These are phyloP conservation scores for Gymnopilus junonius DNA, from an alignment of 768 basidiomycete genomes.

Conservation along the genomic window DNA sequence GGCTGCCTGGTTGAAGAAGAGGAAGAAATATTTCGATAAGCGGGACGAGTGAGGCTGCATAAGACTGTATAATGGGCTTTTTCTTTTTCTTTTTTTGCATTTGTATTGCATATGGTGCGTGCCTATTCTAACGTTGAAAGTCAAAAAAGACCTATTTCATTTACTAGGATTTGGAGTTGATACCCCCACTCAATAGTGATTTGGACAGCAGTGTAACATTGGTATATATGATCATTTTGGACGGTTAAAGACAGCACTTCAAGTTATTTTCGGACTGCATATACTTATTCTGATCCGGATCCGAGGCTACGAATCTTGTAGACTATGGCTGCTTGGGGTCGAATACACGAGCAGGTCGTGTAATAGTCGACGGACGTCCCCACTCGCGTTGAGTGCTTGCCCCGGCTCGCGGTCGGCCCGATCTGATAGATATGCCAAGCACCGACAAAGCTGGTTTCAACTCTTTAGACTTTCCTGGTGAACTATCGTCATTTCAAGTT, in stretches of 20 bases:
- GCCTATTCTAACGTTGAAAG: no score
- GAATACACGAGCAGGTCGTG: not conserved
- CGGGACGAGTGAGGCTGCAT: not conserved
- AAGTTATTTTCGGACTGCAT: not conserved
- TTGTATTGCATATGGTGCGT: not conserved
- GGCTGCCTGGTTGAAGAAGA: slow-evolving; percentile 29
- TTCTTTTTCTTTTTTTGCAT: not conserved
- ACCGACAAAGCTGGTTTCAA: not conserved
- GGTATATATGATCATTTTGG: not conserved
- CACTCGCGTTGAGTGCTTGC: no score
- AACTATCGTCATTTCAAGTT: not conserved
- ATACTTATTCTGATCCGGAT: not conserved
- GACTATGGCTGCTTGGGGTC: not conserved
- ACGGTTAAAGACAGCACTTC: not conserved
- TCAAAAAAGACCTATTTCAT: not conserved
- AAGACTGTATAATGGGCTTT: not conserved
- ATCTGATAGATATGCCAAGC: not conserved
- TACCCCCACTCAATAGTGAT: not conserved
- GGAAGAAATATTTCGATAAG: slow-evolving; percentile 14
- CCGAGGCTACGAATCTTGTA: not conserved
- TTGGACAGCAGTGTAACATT: not conserved
- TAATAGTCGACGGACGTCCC: no score
- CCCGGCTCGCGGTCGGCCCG: not conserved
- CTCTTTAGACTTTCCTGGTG: not conserved
- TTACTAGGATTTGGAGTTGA: not conserved